Evolutionary conservation across 1,284 basidiomycete species (phyloP).

Genomic region (Wolfiporia cocos): DNA sequence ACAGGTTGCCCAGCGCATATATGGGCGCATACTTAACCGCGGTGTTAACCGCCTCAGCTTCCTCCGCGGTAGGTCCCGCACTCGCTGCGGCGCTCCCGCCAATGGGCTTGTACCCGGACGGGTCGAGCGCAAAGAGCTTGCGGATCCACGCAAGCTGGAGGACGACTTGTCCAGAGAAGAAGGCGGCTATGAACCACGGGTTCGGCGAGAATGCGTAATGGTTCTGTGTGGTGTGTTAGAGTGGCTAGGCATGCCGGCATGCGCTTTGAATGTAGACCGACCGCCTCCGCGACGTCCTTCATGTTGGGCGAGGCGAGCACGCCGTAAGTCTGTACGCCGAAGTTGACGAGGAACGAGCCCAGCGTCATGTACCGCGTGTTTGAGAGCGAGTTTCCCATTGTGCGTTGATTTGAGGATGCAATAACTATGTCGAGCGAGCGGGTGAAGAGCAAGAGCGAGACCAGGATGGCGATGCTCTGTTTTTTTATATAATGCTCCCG

Average conservation of each 20-base stretch:
- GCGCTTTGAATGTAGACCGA: constrained; percentile 14
- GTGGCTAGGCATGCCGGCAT: not conserved
- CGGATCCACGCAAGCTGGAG: constrained; percentile 27
- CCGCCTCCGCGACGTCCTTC: constrained; percentile 30
- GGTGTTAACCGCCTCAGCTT: constrained; percentile 13
- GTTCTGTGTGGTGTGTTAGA: constrained; percentile 18
- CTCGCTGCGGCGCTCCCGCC: not conserved
- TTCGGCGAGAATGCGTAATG: constrained; percentile 32
- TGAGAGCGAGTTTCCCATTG: constrained; percentile 26
- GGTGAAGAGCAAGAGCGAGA: no score
- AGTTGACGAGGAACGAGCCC: constrained; percentile 26
- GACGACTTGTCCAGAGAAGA: constrained; percentile 28
- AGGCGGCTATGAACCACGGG: constrained; percentile 28
- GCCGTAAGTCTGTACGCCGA: constrained; percentile 26
- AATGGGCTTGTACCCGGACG: constrained; percentile 13
- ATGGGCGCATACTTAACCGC: constrained; percentile 26
- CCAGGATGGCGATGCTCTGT: no score
- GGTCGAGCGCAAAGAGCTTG: constrained; percentile 17
- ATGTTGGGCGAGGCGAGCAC: constrained; percentile 28
- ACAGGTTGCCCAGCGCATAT: constrained; percentile 29
- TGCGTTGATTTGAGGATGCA: no score
- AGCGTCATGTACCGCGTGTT: constrained; percentile 23
- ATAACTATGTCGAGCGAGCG: no score
- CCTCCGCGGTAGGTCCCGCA: constrained; percentile 7
- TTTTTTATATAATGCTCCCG: no score